A percentile compares a stretch with the other conserved stretches of the same genome.
phyloP scores from a whole-genome alignment of 108 stramenopile species.

The Tribonema minus region DNA sequence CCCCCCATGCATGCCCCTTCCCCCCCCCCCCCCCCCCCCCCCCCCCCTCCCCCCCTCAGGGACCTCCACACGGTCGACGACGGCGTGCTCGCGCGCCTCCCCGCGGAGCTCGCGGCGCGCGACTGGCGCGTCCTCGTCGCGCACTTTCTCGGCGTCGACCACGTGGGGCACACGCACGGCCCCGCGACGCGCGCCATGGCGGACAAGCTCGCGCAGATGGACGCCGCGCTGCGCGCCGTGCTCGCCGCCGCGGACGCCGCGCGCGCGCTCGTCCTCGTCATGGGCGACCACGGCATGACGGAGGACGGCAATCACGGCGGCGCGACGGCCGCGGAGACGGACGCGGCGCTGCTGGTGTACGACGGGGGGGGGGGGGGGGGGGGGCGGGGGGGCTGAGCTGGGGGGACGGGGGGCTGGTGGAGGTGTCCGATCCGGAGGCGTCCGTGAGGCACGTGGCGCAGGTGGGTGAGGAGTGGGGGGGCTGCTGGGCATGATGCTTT shows the following conservation, averaged over 20 bases:
- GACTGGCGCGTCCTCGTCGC: constrained; percentile 69
- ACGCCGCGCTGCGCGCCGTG: constrained; percentile 66
- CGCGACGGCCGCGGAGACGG: constrained; percentile 82
- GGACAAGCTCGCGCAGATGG: constrained; percentile 81
- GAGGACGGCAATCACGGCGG: constrained; percentile 98
- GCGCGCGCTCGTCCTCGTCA: constrained; percentile 65
- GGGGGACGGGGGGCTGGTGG: not conserved
- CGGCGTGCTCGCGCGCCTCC: constrained; percentile 59
- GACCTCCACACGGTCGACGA: constrained; percentile 96
- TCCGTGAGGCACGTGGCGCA: no score
- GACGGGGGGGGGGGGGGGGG: not conserved
- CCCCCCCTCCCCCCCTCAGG: constrained; percentile 20
- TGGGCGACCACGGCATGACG: constrained; percentile 97
- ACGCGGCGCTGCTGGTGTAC: constrained; percentile 82
- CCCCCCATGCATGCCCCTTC: not conserved
- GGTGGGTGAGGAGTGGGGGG: no score
- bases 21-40: not conserved
- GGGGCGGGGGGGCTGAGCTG: no score
- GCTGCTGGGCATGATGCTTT: no score
- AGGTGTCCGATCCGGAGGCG: no score
- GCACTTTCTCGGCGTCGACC: constrained; percentile 93
- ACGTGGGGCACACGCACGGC: constrained; percentile 92
- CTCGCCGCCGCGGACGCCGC: not conserved
- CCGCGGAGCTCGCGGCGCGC: not conserved
- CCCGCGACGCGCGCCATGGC: constrained; percentile 79